Base-by-base conservation (phyloP, 2,329 filamentous ascomycete genomes). In the Phialophora macrospora region DNA sequence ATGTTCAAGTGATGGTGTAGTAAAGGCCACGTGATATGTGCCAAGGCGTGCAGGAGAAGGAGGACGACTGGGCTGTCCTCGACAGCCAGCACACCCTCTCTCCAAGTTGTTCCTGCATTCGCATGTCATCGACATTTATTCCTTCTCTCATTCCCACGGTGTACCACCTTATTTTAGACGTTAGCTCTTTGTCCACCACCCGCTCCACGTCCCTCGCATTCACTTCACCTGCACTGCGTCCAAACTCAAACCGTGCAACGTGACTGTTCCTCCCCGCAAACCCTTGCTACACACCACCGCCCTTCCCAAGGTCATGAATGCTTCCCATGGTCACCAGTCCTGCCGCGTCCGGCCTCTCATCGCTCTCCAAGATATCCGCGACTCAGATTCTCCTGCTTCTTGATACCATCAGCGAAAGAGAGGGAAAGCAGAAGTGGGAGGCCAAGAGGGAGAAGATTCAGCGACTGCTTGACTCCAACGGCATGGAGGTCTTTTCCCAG, bases 401-500 rank as follows among this genome's bases (percentile, higher is more conserved):
- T 71, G 95, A 93, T 81, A 93, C 92, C 38, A 90, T 98, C 76
- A 97, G 95, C 79, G 93, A 97, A 82, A 94, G 96, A 78, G 93
- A 93, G 81, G 93, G 91, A 76, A 88, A 89, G 75, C 87, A 87
- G 75, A 97, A 96, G 91, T 97, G 92, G 90, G 92, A 96, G 78
- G 84, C 89, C 72, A 93, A 97, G 81, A 89, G 88, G 75, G 92
- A 96, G 74, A 93, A 96, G 82, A 90, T 99, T 75, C 88, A 89
- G 79, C 96, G 96, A 87, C 88, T 98, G 78, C 90, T 98, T 82
- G 90, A 97, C 87, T 93, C 94, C 75, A 90, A 96, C 93, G 93
- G 93, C 77, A 99, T 99, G 94, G 96, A 99, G 85, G 93, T 97
- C 77, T 97, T 93, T 78, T 89, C 92, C 67, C 96, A 93, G 83